These are phyloP conservation scores for Pythium insidiosum DNA, from an alignment of 352 stramenopile genomes.

Conservation along the genomic window DNA sequence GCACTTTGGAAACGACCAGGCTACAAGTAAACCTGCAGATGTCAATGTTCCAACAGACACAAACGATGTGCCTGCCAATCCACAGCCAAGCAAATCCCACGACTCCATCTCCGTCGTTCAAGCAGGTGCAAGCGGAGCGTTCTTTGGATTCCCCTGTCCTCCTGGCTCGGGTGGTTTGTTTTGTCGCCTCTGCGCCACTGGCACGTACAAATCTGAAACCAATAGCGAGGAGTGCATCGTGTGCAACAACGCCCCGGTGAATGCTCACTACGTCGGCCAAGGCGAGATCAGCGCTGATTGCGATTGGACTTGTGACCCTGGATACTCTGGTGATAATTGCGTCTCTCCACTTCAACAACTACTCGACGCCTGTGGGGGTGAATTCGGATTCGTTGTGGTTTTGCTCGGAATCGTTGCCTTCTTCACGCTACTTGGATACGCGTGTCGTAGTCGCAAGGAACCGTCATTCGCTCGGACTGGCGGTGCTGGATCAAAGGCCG, in stretches of 20 bases:
- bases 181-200: constrained; percentile 46
- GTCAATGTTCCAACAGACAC: no score
- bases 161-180: constrained; percentile 68
- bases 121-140: constrained; percentile 48
- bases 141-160: constrained; percentile 74
- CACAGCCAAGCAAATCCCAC: constrained; percentile 5
- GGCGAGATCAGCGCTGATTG: constrained; percentile 42
- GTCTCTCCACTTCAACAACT: constrained; percentile 72
- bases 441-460: constrained; percentile 63
- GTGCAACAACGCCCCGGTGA: constrained; percentile 54
- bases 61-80: no score
- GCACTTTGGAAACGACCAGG: constrained; percentile 9
- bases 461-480: constrained; percentile 47
- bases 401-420: constrained; percentile 57
- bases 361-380: constrained; percentile 65
- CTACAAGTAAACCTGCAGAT: constrained; percentile 4
- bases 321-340: constrained; percentile 64
- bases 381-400: constrained; percentile 61
- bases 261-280: constrained; percentile 53
- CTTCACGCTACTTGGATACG: constrained; percentile 66
- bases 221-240: constrained; percentile 65
- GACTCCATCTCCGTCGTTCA: constrained; percentile 13
- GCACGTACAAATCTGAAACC: constrained; percentile 69
- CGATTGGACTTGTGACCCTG: constrained; percentile 67
- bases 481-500: constrained; percentile 26